A percentile compares a stretch with the other conserved stretches of the same genome.
phyloP scores from a whole-genome alignment of 805 yeast species.

The Starmera dryadoides region DNA sequence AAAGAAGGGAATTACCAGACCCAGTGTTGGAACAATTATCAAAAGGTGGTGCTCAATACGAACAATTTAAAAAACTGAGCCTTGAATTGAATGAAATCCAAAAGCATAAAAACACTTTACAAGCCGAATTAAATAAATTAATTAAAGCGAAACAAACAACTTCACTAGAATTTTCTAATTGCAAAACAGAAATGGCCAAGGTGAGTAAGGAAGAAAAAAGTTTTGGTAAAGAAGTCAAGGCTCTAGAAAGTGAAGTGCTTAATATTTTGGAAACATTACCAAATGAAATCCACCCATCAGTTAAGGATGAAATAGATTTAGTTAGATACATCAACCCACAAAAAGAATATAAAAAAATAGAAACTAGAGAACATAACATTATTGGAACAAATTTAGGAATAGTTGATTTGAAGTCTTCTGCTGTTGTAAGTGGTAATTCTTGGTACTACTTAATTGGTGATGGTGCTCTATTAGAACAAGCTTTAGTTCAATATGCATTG shows the following conservation, averaged over 20 bases:
- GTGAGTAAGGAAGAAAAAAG: constrained; percentile 21
- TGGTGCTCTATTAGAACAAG: constrained; percentile 87
- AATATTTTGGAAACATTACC: constrained; percentile 49
- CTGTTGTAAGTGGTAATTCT: constrained; percentile 70
- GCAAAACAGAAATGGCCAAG: constrained; percentile 11
- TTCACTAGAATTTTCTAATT: constrained; percentile 1
- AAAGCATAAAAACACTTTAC: neutral
- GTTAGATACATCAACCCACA: constrained; percentile 45
- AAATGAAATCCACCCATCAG: constrained; percentile 46
- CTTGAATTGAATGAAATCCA: constrained; percentile 21
- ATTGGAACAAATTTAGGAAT: constrained; percentile 66
- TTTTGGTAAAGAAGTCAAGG: constrained; percentile 9
- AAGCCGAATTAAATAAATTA: constrained; percentile 3
- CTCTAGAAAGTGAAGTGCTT: constrained; percentile 29
- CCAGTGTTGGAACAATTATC: constrained; percentile 17
- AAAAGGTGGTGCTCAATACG: constrained; percentile 20
- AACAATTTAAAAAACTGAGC: constrained; percentile 13
- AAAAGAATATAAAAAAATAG: constrained; percentile 18
- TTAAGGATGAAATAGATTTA: constrained; percentile 33
- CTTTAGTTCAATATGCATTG: constrained; percentile 74
- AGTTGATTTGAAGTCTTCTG: constrained; percentile 64
- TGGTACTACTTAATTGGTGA: constrained; percentile 83
- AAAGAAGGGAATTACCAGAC: constrained; percentile 22
- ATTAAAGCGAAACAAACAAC: constrained; percentile 2
- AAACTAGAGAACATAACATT: constrained; percentile 49